These are phyloP conservation scores for Ganoderma resinaceum DNA, from an alignment of 1,284 basidiomycete species.

Conservation along the genomic window DNA sequence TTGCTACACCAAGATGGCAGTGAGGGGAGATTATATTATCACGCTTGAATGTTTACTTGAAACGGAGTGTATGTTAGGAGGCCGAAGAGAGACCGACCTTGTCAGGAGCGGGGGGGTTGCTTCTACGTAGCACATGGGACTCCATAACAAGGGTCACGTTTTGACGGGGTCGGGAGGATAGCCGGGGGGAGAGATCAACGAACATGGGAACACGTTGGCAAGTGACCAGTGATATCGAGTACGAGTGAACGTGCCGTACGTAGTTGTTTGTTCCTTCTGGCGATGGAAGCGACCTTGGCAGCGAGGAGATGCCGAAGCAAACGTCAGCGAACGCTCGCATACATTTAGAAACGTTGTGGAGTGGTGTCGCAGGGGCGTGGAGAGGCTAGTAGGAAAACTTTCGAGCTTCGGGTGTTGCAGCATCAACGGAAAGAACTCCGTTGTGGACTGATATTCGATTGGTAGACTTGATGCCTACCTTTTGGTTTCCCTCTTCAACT, in stretches of 20 bases:
- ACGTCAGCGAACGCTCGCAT: background rate
- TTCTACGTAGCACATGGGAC: conserved; percentile 3
- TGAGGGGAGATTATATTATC: background rate
- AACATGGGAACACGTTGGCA: conserved; percentile 22
- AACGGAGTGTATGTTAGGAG: background rate
- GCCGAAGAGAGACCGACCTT: conserved; percentile 26
- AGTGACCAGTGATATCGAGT: conserved; percentile 18
- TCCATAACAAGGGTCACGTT: conserved; percentile 2
- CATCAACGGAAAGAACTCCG: background rate
- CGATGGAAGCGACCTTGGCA: conserved; percentile 12
- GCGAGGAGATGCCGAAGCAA: conserved; percentile 21
- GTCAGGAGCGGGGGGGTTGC: background rate
- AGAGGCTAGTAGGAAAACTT: background rate
- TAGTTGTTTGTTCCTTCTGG: conserved; percentile 5
- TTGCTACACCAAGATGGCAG: background rate
- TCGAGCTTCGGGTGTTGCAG: background rate
- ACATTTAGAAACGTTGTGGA: background rate
- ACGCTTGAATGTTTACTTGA: background rate
- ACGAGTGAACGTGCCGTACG: conserved; percentile 6
- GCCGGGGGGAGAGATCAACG: background rate
- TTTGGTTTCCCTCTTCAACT: background rate
- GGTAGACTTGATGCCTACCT: background rate
- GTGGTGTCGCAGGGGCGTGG: background rate
- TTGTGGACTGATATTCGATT: background rate
- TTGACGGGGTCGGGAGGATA: conserved; percentile 2